Conservation (phyloP, 2,329 filamentous ascomycete genomes). For the Claviceps pazoutovae region DNA sequence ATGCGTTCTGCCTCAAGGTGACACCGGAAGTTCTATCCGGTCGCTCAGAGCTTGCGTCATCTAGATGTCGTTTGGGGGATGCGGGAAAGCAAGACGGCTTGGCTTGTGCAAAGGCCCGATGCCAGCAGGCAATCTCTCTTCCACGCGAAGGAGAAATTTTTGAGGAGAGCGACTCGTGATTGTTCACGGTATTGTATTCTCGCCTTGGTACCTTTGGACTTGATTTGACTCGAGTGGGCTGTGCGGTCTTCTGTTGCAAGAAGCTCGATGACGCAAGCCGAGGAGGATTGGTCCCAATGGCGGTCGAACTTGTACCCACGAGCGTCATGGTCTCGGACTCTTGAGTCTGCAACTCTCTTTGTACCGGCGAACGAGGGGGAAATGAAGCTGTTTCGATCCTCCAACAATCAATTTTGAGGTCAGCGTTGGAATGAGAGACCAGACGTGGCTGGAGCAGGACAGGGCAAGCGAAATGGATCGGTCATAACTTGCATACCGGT, state of each 20-base stretch:
- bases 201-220: background rate
- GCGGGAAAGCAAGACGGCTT: conserved; percentile 3
- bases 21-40: conserved; percentile 3
- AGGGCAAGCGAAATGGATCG: background rate
- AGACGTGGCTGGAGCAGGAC: background rate
- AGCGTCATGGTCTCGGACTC: background rate
- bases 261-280: background rate
- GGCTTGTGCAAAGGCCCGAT: conserved; percentile 7
- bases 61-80: conserved; percentile 2
- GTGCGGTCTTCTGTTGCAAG: background rate
- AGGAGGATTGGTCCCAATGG: background rate
- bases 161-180: background rate
- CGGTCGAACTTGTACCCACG: no score
- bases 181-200: background rate
- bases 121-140: background rate
- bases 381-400: background rate
- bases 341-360: background rate
- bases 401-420: no score
- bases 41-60: conserved; percentile 2
- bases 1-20: conserved; percentile 1
- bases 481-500: background rate
- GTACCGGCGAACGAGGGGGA: background rate
- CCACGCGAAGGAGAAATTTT: background rate
- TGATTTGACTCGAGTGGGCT: background rate
- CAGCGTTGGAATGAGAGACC: background rate